phyloP scores from a whole-genome alignment of 345 rosid species.

The Physaria fendleri region DNA sequence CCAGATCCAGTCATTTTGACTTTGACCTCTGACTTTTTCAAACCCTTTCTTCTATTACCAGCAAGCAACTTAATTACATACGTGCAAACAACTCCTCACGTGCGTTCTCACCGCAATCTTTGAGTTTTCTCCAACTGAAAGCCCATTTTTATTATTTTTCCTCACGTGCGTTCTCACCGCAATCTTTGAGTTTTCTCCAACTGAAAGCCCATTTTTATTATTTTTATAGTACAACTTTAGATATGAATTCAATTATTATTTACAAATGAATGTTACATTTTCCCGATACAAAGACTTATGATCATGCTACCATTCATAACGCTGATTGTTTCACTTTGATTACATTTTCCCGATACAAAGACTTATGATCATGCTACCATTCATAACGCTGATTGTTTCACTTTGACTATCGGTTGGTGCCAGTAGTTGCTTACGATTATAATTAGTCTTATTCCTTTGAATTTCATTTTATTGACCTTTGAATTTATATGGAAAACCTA shows the following conservation, averaged over 20 bases:
- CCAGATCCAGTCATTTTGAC: slow-evolving; percentile 16
- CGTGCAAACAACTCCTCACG: slow-evolving; percentile 29
- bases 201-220: neutral
- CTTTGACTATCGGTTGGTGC: neutral
- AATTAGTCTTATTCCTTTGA: neutral
- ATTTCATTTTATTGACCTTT: neutral
- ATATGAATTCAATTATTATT: neutral
- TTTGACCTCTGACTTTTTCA: slow-evolving; percentile 20
- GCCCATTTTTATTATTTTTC: neutral
- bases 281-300: neutral
- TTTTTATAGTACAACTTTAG: neutral
- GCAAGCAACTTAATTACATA: neutral
- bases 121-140: slow-evolving; percentile 23
- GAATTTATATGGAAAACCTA: neutral
- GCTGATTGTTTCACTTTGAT: neutral
- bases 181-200: slow-evolving; percentile 27
- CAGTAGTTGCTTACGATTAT: neutral
- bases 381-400: neutral
- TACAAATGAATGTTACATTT: neutral
- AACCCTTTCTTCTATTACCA: neutral
- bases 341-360: too few species aligned
- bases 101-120: slow-evolving; percentile 29
- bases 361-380: neutral
- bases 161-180: slow-evolving; percentile 30
- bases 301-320: neutral